Evolutionary conservation across 208 protist species (phyloP), one percentile per base, ranked within the genome.

Genomic region (Acanthamoeba culbertsoni): DNA sequence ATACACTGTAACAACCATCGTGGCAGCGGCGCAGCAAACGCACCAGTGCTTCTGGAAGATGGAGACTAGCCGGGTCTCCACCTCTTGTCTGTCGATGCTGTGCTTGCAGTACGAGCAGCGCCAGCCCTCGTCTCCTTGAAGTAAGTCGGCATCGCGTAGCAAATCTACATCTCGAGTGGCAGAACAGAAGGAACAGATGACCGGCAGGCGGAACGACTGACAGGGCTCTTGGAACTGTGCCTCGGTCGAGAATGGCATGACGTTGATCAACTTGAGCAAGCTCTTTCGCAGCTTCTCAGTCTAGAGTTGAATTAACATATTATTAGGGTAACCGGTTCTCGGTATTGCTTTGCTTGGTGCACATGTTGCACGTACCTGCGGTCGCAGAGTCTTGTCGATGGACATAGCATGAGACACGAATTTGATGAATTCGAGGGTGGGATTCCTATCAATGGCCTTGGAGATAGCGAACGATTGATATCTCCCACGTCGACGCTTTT

Each of bases 131-230:
- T 96, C 46, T 12, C 55, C 55, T 23, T 62, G 55, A 16, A 95
- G 35, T 16, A 94, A 26, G 31, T 92, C 68, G 5, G 43, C 46
- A 26, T 94, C 86, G 37, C 68, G 48, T 3, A 95, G 43, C 0
- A 96, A 55, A 42, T 93, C 77, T 20, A 94, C 20, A 53, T 95
- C 93, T 40, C 53, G 89, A 46, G 93, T 96, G 4, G 59, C 40
- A 45, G 95, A 96, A 35, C 97, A 98, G 71, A 75, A 96, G 31
- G 68, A 62, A 93, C 97, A 98, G 65, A 97, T 96, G 4, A 98
- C 94, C 3, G 71, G 63, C 33, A 98, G 59, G 1, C 82, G 71
- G 92, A 95, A 97, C 40, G 95, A 95, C 16, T 93, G 28, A 53
- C 88, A 96, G 14, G 95, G 95, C 79, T 97, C 82, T 18, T 93